Evolutionary conservation across 163 green algal genomes (phyloP).

Genomic region (Scenedesmus sp.): DNA sequence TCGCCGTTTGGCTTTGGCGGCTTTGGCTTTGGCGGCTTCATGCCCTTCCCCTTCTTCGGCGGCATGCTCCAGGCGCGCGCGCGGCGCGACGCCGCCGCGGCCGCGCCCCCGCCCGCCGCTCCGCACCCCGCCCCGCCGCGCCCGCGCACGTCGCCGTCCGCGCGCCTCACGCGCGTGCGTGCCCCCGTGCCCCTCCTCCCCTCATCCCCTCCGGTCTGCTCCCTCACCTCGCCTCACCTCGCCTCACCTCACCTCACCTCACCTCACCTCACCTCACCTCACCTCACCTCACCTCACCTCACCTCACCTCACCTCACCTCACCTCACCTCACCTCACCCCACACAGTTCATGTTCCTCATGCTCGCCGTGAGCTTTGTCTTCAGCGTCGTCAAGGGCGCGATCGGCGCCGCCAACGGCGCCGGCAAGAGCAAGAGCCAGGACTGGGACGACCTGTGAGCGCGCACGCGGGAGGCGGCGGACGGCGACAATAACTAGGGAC

Average conservation of each 20-base stretch:
- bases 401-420: constrained; percentile 18
- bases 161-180: too few relatives aligned
- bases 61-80: constrained; percentile 31
- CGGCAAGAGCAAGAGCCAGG: constrained; percentile 40
- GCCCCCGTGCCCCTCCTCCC: constrained; percentile 17
- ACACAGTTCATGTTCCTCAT: background rate
- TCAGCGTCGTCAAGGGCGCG: constrained; percentile 39
- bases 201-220: background rate
- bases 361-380: constrained; percentile 27
- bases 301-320: too few relatives aligned
- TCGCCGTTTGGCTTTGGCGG: constrained; percentile 32
- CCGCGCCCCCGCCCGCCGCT: background rate
- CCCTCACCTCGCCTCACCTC: background rate
- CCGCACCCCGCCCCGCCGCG: background rate
- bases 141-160: too few relatives aligned
- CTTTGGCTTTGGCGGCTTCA: constrained; percentile 41
- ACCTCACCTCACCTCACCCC: background rate
- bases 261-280: background rate
- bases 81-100: background rate
- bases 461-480: too few relatives aligned
- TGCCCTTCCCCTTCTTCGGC: constrained; percentile 50
- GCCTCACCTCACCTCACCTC: too few relatives aligned
- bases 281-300: background rate
- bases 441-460: constrained; percentile 46
- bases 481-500: background rate